A percentile compares a stretch with the other conserved stretches of the same genome.
Evolutionary conservation across 2,329 filamentous ascomycete genomes (phyloP).

Genomic region (Pyricularia sp.): DNA sequence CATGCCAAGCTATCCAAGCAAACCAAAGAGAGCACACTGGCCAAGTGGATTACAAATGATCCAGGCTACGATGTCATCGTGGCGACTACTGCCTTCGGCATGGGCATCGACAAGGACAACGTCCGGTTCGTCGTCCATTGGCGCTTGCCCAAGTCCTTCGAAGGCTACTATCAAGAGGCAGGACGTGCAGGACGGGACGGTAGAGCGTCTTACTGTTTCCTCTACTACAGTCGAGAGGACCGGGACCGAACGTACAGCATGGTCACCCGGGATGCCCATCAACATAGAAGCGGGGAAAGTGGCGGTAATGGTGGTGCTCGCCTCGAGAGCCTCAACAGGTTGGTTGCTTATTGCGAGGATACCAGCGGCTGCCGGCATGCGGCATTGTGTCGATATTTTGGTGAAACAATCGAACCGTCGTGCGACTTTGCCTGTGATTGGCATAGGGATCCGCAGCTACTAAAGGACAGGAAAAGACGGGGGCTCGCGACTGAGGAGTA

Average conservation of each 20-base stretch:
- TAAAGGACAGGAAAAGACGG: conserved; percentile 47
- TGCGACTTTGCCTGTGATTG: conserved; percentile 73
- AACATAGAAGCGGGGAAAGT: conserved; percentile 23
- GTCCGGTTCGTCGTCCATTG: conserved; percentile 94
- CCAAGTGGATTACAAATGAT: conserved; percentile 63
- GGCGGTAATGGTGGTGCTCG: conserved; percentile 36
- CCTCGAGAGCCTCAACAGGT: conserved; percentile 52
- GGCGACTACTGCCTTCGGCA: conserved; percentile 91
- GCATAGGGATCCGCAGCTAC: conserved; percentile 56
- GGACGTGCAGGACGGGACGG: conserved; percentile 85
- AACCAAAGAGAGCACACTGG: conserved; percentile 61
- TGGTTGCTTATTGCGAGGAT: conserved; percentile 77
- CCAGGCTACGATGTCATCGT: conserved; percentile 84
- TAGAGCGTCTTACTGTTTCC: conserved; percentile 74
- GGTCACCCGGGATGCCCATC: conserved; percentile 32
- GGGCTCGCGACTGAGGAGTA: conserved; percentile 52
- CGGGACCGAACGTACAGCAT: conserved; percentile 61
- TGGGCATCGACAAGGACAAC: conserved; percentile 95
- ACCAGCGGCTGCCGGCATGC: conserved; percentile 65
- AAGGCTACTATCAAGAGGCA: conserved; percentile 93
- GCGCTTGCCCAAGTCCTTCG: conserved; percentile 88
- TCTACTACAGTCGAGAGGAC: conserved; percentile 88
- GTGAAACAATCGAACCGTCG: conserved; percentile 45
- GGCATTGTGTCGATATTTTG: conserved; percentile 69
- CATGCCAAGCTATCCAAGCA: conserved; percentile 60